Conservation (phyloP, 2,329 filamentous ascomycete genomes). For the Diaporthe australafricana region DNA sequence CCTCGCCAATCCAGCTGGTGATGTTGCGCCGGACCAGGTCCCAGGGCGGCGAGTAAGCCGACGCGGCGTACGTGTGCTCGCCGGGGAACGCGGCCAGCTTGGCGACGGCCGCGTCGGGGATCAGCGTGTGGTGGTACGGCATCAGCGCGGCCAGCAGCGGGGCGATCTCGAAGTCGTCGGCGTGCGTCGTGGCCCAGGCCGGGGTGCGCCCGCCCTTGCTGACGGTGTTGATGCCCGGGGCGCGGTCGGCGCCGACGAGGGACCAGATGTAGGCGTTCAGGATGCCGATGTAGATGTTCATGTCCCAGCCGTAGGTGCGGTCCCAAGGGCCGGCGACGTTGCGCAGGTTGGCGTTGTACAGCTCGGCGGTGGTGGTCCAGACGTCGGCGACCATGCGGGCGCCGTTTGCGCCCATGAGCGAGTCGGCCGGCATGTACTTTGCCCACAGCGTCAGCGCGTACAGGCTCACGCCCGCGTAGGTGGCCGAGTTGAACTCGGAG, state of each 20-base stretch:
- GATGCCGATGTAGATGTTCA: slow-evolving; percentile 71
- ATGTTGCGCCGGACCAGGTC: slow-evolving; percentile 69
- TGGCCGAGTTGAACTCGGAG: slow-evolving; percentile 72
- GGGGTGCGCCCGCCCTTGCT: slow-evolving; percentile 33
- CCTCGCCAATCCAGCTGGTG: slow-evolving; percentile 66
- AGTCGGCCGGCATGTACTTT: slow-evolving; percentile 64
- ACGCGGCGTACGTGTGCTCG: slow-evolving; percentile 63
- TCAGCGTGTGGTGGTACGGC: slow-evolving; percentile 58
- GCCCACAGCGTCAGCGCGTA: slow-evolving; percentile 69
- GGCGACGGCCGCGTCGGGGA: slow-evolving; percentile 54
- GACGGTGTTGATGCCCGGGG: slow-evolving; percentile 49
- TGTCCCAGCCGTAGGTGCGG: slow-evolving; percentile 71
- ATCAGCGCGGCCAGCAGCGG: slow-evolving; percentile 68
- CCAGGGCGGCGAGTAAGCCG: slow-evolving; percentile 68
- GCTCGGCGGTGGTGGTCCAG: slow-evolving; percentile 62
- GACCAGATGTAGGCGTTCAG: slow-evolving; percentile 71
- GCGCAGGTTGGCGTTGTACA: slow-evolving; percentile 69
- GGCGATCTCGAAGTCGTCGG: slow-evolving; percentile 68
- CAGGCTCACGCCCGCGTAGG: slow-evolving; percentile 72
- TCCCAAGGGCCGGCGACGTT: slow-evolving; percentile 76
- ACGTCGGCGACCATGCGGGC: slow-evolving; percentile 63
- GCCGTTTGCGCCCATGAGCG: slow-evolving; percentile 65
- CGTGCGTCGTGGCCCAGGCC: slow-evolving; percentile 67
- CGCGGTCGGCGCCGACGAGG: slow-evolving; percentile 60
- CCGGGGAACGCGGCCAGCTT: slow-evolving; percentile 60